These are phyloP conservation scores for Oryza punctata DNA, from an alignment of 176 grass and related monocot genomes.

Conservation along the genomic window DNA sequence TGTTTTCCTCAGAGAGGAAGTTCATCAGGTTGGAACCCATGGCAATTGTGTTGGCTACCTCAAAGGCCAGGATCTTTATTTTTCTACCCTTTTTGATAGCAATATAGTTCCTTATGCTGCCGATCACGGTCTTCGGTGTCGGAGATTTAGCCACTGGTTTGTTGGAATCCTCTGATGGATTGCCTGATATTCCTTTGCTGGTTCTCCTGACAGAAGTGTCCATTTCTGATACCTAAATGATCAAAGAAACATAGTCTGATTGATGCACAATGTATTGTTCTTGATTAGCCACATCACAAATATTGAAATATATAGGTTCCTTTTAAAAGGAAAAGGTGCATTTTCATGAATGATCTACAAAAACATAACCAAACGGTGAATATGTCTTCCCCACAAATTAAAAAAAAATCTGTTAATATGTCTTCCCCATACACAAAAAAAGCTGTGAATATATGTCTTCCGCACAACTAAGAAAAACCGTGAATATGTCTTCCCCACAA, in stretches of 20 bases:
- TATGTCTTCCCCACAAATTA: background rate
- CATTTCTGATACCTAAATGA: constrained; percentile 34
- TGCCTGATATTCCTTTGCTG: constrained; percentile 19
- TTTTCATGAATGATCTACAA: background rate
- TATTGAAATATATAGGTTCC: background rate
- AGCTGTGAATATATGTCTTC: background rate
- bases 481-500: background rate
- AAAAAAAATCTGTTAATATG: background rate
- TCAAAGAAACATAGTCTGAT: too few relatives aligned
- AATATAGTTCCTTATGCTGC: background rate
- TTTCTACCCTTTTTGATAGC: constrained; percentile 35
- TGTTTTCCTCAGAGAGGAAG: constrained; percentile 49
- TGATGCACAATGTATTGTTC: background rate
- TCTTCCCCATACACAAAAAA: background rate
- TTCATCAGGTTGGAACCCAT: constrained; percentile 63
- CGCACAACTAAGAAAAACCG: background rate
- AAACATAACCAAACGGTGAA: background rate
- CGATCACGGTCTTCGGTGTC: background rate
- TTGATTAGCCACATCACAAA: background rate
- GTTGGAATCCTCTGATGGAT: constrained; percentile 31
- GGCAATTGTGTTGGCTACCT: constrained; percentile 74
- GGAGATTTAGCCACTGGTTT: background rate
- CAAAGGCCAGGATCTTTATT: constrained; percentile 60
- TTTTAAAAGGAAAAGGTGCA: background rate
- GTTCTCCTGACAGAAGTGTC: constrained; percentile 26